These are phyloP conservation scores for Sporothrix brasiliensis DNA, from an alignment of 2,329 filamentous ascomycete genomes.

Conservation along the genomic window DNA sequence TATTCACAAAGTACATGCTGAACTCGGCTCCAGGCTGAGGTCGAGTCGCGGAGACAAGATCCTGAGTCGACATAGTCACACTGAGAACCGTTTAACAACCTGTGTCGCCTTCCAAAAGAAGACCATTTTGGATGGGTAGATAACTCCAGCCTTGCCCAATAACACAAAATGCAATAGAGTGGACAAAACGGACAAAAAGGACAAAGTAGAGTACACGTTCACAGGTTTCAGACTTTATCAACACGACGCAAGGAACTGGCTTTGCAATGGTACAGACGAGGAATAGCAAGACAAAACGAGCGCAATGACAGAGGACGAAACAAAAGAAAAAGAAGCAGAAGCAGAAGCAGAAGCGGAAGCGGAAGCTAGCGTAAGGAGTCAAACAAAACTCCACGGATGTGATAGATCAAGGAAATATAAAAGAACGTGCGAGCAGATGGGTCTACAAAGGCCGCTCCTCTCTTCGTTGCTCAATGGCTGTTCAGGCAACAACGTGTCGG, in stretches of 20 bases:
- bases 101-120: background rate
- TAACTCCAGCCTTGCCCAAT: slow-evolving; percentile 19
- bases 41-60: no score
- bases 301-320: background rate
- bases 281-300: background rate
- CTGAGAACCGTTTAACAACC: background rate
- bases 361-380: slow-evolving; percentile 1
- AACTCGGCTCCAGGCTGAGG: no score
- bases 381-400: background rate
- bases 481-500: background rate
- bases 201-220: slow-evolving; percentile 15
- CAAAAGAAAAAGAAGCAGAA: background rate
- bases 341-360: background rate
- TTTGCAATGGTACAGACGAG: slow-evolving; percentile 3
- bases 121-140: background rate
- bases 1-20: no score
- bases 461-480: background rate
- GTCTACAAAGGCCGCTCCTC: background rate
- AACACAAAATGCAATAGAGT: background rate
- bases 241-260: slow-evolving; percentile 8
- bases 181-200: background rate
- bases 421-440: background rate
- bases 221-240: background rate
- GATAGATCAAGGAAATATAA: background rate
- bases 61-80: background rate